phyloP scores from a whole-genome alignment of 1,284 basidiomycete genomes.

The Athelia sp. region DNA sequence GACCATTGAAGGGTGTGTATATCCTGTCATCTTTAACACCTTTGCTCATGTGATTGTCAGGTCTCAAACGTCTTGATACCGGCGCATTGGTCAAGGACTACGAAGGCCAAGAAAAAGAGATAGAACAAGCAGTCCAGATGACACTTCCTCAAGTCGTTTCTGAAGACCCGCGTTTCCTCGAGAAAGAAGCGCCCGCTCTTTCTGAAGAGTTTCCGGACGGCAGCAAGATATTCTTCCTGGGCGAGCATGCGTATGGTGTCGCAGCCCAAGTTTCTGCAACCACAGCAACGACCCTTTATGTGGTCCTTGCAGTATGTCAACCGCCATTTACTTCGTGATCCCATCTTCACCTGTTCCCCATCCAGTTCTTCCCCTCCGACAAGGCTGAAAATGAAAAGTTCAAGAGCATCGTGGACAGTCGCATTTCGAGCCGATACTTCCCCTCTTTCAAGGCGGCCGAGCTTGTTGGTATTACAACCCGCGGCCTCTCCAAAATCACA shows the following conservation, averaged over 20 bases:
- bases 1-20: conserved; percentile 77
- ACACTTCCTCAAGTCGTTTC: conserved; percentile 72
- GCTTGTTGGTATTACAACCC: conserved; percentile 64
- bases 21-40: background rate
- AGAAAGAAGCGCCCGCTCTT: conserved; percentile 77
- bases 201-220: conserved; percentile 88
- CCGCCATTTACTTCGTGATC: conserved; percentile 1
- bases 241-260: conserved; percentile 90
- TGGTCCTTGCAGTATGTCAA: conserved; percentile 71
- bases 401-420: conserved; percentile 56
- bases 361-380: conserved; percentile 84
- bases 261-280: conserved; percentile 85
- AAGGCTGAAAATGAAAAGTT: conserved; percentile 76
- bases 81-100: conserved; percentile 96
- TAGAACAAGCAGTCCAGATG: conserved; percentile 85
- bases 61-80: conserved; percentile 82
- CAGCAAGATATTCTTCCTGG: conserved; percentile 93
- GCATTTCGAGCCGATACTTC: conserved; percentile 58
- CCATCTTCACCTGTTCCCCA: conserved; percentile 7
- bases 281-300: conserved; percentile 62
- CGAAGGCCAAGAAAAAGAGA: conserved; percentile 76
- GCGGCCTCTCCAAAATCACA: conserved; percentile 85
- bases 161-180: conserved; percentile 88
- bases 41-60: conserved; percentile 29
- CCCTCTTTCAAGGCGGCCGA: conserved; percentile 75